Evolutionary conservation across 768 basidiomycete genomes (phyloP).

Genomic region (Rhizopogon salebrosus): DNA sequence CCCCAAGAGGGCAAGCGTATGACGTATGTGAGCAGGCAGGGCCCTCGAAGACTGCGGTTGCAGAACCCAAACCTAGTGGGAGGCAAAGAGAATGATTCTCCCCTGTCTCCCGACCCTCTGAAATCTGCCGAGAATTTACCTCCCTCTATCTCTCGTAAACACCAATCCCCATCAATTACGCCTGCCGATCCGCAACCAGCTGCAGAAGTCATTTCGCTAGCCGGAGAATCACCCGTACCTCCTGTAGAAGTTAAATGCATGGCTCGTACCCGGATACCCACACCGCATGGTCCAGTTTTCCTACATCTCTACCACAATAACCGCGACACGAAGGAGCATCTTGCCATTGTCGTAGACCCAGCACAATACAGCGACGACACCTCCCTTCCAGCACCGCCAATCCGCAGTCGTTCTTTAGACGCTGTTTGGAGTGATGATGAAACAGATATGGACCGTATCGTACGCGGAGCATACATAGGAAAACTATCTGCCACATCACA

Average conservation of each 20-base stretch:
- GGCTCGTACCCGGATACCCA: conserved; percentile 96
- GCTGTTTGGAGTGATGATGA: conserved; percentile 79
- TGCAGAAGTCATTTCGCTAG: conserved; percentile 5
- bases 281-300: conserved; percentile 89
- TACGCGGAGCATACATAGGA: conserved; percentile 91
- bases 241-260: conserved; percentile 79
- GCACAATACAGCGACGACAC: conserved; percentile 63
- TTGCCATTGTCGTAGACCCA: conserved; percentile 91
- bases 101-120: conserved; percentile 33
- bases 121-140: conserved; percentile 34
- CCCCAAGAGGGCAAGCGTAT: conserved; percentile 41
- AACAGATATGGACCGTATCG: conserved; percentile 90
- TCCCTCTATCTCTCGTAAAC: conserved; percentile 31
- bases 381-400: conserved; percentile 41
- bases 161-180: conserved; percentile 29
- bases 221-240: not conserved
- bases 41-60: conserved; percentile 60
- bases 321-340: conserved; percentile 88
- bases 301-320: conserved; percentile 94
- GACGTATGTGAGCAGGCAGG: conserved; percentile 71
- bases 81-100: conserved; percentile 47
- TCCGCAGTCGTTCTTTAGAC: conserved; percentile 80
- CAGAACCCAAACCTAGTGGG: conserved; percentile 25
- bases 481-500: conserved; percentile 57
- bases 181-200: conserved; percentile 21